phyloP scores from a whole-genome alignment of 768 basidiomycete species.

The Hygrophorus pudorinus region DNA sequence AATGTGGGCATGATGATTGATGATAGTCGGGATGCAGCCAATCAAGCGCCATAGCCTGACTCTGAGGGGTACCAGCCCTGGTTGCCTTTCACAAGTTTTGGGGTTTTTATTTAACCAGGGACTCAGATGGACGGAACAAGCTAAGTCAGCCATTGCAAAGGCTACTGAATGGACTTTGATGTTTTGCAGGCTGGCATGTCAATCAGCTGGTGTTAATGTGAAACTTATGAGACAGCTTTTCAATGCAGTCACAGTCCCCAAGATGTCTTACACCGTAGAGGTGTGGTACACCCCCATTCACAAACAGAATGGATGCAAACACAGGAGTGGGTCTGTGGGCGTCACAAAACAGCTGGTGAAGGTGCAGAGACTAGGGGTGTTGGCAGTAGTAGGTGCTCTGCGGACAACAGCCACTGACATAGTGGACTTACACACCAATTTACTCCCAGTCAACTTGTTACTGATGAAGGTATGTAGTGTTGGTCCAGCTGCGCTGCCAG shows the following conservation, averaged over 20 bases:
- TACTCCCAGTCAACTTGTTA: slow-evolving; percentile 10
- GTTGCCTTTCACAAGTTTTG: too few relatives aligned
- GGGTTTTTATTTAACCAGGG: slow-evolving; percentile 17
- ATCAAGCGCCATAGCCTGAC: neutral
- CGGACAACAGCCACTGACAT: too few relatives aligned
- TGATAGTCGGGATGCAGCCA: too few relatives aligned
- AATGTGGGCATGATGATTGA: too few relatives aligned
- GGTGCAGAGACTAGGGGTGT: too few relatives aligned
- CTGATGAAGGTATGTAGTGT: slow-evolving; percentile 9
- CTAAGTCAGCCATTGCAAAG: too few relatives aligned
- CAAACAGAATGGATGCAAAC: too few relatives aligned
- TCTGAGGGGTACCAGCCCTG: slow-evolving; percentile 8
- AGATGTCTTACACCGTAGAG: too few relatives aligned
- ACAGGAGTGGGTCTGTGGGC: too few relatives aligned
- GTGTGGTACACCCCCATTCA: slow-evolving; percentile 16
- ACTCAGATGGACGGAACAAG: slow-evolving; percentile 10
- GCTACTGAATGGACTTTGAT: slow-evolving; percentile 2
- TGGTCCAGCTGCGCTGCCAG: too few relatives aligned
- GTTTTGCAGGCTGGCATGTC: slow-evolving; percentile 6
- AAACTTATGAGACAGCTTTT: slow-evolving; percentile 16
- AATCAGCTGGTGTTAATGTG: too few relatives aligned
- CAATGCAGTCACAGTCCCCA: slow-evolving; percentile 17
- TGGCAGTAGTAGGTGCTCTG: slow-evolving; percentile 12
- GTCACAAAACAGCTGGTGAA: too few relatives aligned
- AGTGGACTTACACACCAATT: slow-evolving; percentile 11